phyloP scores from a whole-genome alignment of 1,139 yeast species.

The Hyphopichia pseudoburtonii region DNA sequence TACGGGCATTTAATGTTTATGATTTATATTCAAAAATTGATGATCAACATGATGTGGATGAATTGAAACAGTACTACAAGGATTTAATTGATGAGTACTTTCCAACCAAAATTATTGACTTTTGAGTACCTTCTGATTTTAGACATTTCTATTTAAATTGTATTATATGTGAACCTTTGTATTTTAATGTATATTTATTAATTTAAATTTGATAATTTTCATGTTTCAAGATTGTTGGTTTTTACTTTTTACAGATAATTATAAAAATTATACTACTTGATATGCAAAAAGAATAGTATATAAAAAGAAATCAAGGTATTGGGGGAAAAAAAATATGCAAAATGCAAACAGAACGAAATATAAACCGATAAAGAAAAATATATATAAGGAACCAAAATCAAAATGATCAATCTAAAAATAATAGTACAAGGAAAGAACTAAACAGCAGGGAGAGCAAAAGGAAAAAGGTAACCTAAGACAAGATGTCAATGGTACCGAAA shows the following conservation, averaged over 20 bases:
- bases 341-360: constrained; percentile 1
- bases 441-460: background rate
- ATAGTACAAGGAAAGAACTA: background rate
- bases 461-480: constrained; percentile 13
- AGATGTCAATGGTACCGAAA: constrained; percentile 65
- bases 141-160: constrained; percentile 4
- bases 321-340: background rate
- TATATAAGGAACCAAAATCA: background rate
- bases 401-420: background rate
- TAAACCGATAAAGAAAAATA: background rate
- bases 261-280: no score
- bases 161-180: constrained; percentile 9
- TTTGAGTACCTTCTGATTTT: no score
- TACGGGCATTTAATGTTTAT: constrained; percentile 64
- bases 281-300: no score
- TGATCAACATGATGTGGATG: constrained; percentile 45
- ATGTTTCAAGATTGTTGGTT: no score
- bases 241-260: no score
- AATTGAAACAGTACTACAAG: constrained; percentile 56
- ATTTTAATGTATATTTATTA: background rate
- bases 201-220: no score
- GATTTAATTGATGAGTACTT: constrained; percentile 68
- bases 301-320: no score
- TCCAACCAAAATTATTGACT: constrained; percentile 57
- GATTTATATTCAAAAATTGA: constrained; percentile 68